Evolutionary conservation across 2,329 filamentous ascomycete genomes (phyloP), one percentile per base, ranked within the genome.

Genomic region (Ophidiomyces ophidiicola): DNA sequence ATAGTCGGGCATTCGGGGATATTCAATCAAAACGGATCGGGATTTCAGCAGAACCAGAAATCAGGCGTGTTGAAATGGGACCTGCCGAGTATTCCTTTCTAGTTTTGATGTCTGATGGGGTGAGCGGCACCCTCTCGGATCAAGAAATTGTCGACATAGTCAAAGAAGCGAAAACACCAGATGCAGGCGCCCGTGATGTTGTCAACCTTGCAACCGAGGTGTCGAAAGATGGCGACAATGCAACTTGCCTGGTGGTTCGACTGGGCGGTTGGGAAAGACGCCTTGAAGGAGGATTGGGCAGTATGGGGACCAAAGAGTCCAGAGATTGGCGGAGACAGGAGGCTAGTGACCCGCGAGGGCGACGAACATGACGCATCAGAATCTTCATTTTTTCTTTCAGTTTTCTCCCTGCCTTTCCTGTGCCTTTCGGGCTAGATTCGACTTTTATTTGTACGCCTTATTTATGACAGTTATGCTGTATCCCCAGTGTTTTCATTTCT

Each of bases 141-240:
- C 88, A 96, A 63, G 90, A 98, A 63, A 85, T 96, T 45, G 87
- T 94, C 20, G 90, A 98, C 56, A 78, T 96, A 21, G 71, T 96
- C 52, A 96, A 96, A 60, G 90, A 98, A 61, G 83, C 86, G 4
- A 78, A 72, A 54, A 96, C 88, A 0, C 90, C 90, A 0, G 88
- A 94, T 50, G 76, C 93, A 56, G 90, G 78, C 2, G 78, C 85
- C 1, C 71, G 71, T 43, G 76, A 80, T 45, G 74, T 98, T 5
- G 84, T 94, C 19, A 75, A 76, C 41, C 94, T 90, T 59, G 86
- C 88, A 0, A 90, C 83, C 0, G 90, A 96, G 62, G 82, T 94
- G 3, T 78, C 74, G 18, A 67, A 56, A 2, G 69, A 74, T 32
- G 74, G 70, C 1, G 75, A 79, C 50, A 80, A 80, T 59, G 72